Conservation (phyloP, 768 basidiomycete species). For the Pulveroboletus sp. region DNA sequence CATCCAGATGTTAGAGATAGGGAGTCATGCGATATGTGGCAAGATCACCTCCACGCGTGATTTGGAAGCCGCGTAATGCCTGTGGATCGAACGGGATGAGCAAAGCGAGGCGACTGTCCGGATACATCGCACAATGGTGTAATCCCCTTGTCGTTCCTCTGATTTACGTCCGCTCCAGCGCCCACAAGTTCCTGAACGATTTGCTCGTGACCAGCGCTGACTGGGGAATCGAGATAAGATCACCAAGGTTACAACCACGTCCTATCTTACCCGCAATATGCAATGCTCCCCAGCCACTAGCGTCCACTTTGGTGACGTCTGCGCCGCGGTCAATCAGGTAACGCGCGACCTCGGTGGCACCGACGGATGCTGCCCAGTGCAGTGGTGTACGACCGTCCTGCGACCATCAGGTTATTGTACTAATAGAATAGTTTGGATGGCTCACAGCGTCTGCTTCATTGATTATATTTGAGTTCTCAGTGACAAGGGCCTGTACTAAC, state of each 20-base stretch:
- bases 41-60: constrained; percentile 70
- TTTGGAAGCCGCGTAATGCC: constrained; percentile 93
- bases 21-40: constrained; percentile 24
- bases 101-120: background rate
- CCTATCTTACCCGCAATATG: constrained; percentile 64
- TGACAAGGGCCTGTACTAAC: constrained; percentile 61
- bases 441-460: constrained; percentile 62
- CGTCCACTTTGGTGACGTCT: constrained; percentile 61
- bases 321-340: constrained; percentile 70
- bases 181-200: constrained; percentile 74
- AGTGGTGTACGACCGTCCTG: constrained; percentile 78
- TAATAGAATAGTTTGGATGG: background rate
- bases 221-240: constrained; percentile 36
- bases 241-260: background rate
- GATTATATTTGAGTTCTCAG: constrained; percentile 57
- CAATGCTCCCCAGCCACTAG: constrained; percentile 70
- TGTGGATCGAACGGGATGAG: constrained; percentile 30
- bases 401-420: background rate
- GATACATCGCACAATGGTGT: constrained; percentile 64
- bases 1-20: constrained; percentile 19
- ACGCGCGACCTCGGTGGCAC: constrained; percentile 59
- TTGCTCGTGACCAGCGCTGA: constrained; percentile 75
- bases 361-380: constrained; percentile 83
- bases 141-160: constrained; percentile 76
- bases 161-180: constrained; percentile 79